phyloP scores from a whole-genome alignment of 140 eudicot species.

The Eryngium alpinum region DNA sequence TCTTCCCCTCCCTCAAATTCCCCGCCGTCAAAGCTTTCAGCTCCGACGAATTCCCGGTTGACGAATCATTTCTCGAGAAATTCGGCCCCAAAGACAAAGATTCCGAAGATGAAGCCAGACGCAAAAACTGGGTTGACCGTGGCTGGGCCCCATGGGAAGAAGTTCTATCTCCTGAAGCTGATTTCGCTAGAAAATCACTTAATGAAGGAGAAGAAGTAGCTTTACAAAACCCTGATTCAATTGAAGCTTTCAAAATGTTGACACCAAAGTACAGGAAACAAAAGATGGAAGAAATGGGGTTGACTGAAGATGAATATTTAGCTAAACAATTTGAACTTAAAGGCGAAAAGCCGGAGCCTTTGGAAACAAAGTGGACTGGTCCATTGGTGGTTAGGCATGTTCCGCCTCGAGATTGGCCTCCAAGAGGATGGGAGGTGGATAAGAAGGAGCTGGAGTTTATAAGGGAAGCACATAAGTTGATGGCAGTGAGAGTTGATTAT shows the following conservation, averaged over 20 bases:
- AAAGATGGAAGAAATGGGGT: conserved; percentile 71
- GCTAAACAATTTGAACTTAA: conserved; percentile 87
- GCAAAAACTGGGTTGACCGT: conserved; percentile 79
- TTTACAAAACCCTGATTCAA: conserved; percentile 60
- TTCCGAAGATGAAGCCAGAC: conserved; percentile 91
- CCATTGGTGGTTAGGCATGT: conserved; percentile 75
- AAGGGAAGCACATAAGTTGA: conserved; percentile 67
- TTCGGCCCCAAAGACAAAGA: conserved; percentile 75
- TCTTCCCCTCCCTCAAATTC: conserved; percentile 18
- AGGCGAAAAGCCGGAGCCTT: conserved; percentile 69
- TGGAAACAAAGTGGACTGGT: conserved; percentile 67
- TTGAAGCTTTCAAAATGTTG: conserved; percentile 86
- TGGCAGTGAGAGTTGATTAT: conserved; percentile 38
- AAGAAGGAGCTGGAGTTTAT: conserved; percentile 76
- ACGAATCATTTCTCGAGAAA: conserved; percentile 62
- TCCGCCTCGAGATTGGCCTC: conserved; percentile 99
- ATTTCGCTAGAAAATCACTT: conserved; percentile 71
- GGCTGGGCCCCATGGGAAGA: conserved; percentile 99
- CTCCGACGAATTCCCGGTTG: conserved; percentile 85
- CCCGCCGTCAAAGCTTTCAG: conserved; percentile 36
- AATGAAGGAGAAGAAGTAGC: conserved; percentile 92
- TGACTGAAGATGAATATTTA: conserved; percentile 70
- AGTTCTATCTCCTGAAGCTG: conserved; percentile 81
- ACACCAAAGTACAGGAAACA: conserved; percentile 66
- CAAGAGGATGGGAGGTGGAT: conserved; percentile 91